phyloP scores from a whole-genome alignment of 192 early-diverging fungal species.

The Backusella mclennaniae region DNA sequence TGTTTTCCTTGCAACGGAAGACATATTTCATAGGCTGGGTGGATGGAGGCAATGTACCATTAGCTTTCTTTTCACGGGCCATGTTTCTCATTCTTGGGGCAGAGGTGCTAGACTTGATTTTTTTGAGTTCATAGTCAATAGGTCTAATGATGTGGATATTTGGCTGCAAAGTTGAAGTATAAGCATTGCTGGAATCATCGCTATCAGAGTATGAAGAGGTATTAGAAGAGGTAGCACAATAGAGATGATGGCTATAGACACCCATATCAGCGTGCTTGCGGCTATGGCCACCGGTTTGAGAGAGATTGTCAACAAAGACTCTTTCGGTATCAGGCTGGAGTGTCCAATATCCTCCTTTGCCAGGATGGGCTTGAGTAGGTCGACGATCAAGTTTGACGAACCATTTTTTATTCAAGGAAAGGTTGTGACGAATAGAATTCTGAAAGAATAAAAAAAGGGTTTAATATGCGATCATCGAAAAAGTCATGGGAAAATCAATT shows the following conservation, averaged over 20 bases:
- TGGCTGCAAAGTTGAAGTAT: not conserved
- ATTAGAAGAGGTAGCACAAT: not conserved
- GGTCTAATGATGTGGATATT: slow-evolving; percentile 3
- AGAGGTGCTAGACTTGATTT: not conserved
- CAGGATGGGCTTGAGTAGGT: slow-evolving; percentile 59
- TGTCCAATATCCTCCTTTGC: slow-evolving; percentile 70
- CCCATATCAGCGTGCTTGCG: slow-evolving; percentile 28
- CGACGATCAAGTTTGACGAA: slow-evolving; percentile 73
- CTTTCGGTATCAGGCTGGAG: slow-evolving; percentile 31
- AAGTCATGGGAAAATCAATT: not conserved
- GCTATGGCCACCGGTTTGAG: slow-evolving; percentile 26
- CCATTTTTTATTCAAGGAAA: slow-evolving; percentile 73
- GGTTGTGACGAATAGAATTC: slow-evolving; percentile 90
- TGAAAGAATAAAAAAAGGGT: slow-evolving; percentile 22
- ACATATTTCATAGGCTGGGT: not conserved
- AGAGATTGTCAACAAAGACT: slow-evolving; percentile 32
- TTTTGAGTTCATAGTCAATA: slow-evolving; percentile 4
- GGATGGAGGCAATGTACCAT: not conserved
- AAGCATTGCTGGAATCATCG: not conserved
- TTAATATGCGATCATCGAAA: not conserved
- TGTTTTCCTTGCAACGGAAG: not conserved
- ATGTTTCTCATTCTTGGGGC: slow-evolving; percentile 13
- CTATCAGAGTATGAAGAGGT: not conserved
- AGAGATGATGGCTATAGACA: not conserved
- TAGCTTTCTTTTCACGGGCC: not conserved